Evolutionary conservation across 176 grass and related monocot genomes (phyloP).

Genomic region (Sorghum bicolor): Sorghum_bicolor_NCBIv3 NC_012878.2:4348501-4349000

Average conservation of each 20-base stretch:
- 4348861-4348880: constrained; percentile 56
- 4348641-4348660: background rate
- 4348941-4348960: background rate
- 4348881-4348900: constrained; percentile 32
- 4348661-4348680: background rate
- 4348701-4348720: background rate
- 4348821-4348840: constrained; percentile 72
- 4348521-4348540: background rate
- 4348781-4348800: constrained; percentile 73
- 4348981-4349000: background rate
- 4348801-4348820: constrained; percentile 64
- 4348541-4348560: background rate
- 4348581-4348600: background rate
- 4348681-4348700: background rate
- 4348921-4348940: background rate
- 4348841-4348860: constrained; percentile 86
- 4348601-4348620: background rate
- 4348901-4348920: constrained; percentile 14
- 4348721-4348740: background rate
- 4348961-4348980: constrained; percentile 5
- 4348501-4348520: background rate
- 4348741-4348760: background rate
- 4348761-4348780: constrained; percentile 13
- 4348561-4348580: background rate
- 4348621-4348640: background rate